phyloP scores from a whole-genome alignment of 2,329 filamentous ascomycete species.

The Pestalotiopsis sp. region DNA sequence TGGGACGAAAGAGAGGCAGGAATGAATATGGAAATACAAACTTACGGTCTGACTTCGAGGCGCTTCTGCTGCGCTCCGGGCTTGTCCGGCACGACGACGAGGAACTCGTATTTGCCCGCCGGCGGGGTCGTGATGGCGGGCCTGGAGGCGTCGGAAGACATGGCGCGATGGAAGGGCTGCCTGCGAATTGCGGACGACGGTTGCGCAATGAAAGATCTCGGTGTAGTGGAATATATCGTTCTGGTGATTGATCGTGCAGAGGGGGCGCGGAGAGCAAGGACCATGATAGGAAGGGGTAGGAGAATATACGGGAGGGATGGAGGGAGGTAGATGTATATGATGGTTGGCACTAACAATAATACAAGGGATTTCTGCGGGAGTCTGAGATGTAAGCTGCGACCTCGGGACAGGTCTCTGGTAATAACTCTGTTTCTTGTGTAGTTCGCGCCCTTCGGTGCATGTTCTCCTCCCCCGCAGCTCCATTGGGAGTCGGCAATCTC shows the following conservation, averaged over 20 bases:
- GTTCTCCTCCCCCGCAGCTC: background rate
- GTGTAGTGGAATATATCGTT: background rate
- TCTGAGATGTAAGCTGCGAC: background rate
- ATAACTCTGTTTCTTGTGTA: background rate
- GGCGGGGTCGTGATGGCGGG: constrained; percentile 16
- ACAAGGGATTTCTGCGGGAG: background rate
- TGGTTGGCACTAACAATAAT: background rate
- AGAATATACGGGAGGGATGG: background rate
- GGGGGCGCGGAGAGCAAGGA: background rate
- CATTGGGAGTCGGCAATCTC: background rate
- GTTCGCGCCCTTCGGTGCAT: background rate
- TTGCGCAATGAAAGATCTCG: background rate
- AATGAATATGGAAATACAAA: constrained; percentile 14
- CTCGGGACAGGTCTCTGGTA: background rate
- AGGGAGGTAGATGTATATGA: background rate
- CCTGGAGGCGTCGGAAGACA: constrained; percentile 10
- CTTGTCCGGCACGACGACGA: constrained; percentile 71
- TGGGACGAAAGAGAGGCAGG: background rate
- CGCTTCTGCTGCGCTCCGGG: constrained; percentile 62
- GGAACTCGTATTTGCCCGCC: constrained; percentile 53
- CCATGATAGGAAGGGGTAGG: background rate
- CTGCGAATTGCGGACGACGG: background rate
- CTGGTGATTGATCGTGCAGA: background rate
- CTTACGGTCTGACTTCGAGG: constrained; percentile 61
- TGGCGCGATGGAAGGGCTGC: background rate